Conservation (phyloP, 768 basidiomycete genomes). For the Macrolepiota albuminosa region DNA sequence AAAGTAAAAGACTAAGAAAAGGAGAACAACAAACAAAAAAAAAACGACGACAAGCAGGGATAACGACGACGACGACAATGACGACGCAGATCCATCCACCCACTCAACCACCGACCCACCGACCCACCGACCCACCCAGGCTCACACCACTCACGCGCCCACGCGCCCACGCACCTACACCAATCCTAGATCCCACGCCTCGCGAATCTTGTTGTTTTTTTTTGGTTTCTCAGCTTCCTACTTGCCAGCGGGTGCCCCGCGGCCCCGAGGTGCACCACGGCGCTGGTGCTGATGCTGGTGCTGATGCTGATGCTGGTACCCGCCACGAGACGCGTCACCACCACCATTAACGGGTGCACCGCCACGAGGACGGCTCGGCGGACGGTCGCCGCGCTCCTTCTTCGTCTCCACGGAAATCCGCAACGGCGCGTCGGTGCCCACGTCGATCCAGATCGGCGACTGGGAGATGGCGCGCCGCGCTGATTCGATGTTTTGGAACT, state of each 20-base stretch:
- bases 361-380: slow-evolving; percentile 55
- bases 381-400: slow-evolving; percentile 88
- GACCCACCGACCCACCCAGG: too few species aligned
- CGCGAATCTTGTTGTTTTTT: neutral
- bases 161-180: too few species aligned
- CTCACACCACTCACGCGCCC: neutral
- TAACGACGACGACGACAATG: too few species aligned
- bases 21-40: neutral
- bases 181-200: slow-evolving; percentile 7
- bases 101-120: too few species aligned
- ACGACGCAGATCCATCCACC: too few species aligned
- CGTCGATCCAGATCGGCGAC: slow-evolving; percentile 69
- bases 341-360: slow-evolving; percentile 50
- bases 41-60: too few species aligned
- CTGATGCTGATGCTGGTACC: too few species aligned
- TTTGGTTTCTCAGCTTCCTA: neutral
- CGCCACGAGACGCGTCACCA: slow-evolving; percentile 27
- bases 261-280: slow-evolving; percentile 28
- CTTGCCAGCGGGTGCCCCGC: slow-evolving; percentile 19
- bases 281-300: neutral
- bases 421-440: slow-evolving; percentile 47
- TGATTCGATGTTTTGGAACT: slow-evolving; percentile 71
- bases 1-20: neutral
- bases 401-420: slow-evolving; percentile 81
- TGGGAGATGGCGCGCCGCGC: slow-evolving; percentile 85